A percentile compares a stretch with the other conserved stretches of the same genome.
Evolutionary conservation across 2,329 filamentous ascomycete species (phyloP).

Genomic region (Xylariomycetidae sp.): DNA sequence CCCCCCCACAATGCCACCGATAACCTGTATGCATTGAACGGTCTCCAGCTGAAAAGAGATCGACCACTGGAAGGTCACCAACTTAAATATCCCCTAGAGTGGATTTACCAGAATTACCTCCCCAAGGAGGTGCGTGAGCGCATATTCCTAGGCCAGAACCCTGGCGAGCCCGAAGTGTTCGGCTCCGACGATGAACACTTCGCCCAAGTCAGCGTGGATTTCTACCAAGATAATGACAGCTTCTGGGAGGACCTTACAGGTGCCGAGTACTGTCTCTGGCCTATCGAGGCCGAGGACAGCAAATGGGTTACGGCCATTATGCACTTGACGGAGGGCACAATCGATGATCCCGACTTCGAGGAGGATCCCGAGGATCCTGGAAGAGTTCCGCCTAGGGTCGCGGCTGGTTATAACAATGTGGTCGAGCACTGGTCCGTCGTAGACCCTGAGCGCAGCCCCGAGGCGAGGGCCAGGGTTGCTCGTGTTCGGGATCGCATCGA

Average conservation of each 20-base stretch:
- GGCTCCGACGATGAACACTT: conserved; percentile 1
- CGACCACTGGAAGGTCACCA: conserved; percentile 4
- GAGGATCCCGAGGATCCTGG: background rate
- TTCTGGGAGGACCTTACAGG: conserved; percentile 6
- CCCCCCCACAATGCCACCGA: conserved; percentile 1
- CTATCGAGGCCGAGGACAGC: conserved; percentile 6
- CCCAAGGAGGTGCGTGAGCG: too few relatives aligned
- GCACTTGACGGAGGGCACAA: conserved; percentile 1
- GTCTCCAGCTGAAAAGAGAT: conserved; percentile 5
- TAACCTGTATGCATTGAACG: conserved; percentile 11
- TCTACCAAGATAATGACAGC: background rate
- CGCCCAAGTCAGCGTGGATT: background rate
- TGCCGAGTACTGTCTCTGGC: conserved; percentile 11
- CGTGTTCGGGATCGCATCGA: conserved; percentile 3
- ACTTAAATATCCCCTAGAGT: conserved; percentile 4
- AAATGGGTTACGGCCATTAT: conserved; percentile 11
- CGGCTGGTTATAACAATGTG: background rate
- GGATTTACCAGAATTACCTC: too few relatives aligned
- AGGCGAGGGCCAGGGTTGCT: background rate
- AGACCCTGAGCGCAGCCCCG: conserved; percentile 5
- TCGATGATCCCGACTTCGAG: conserved; percentile 2
- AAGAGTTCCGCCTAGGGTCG: background rate
- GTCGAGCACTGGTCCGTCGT: conserved; percentile 10
- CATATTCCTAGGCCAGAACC: too few relatives aligned
- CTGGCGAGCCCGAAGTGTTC: conserved; percentile 5